Base-by-base conservation (phyloP, 192 early-diverging fungal genomes). In the Coemansia sp. region DNA sequence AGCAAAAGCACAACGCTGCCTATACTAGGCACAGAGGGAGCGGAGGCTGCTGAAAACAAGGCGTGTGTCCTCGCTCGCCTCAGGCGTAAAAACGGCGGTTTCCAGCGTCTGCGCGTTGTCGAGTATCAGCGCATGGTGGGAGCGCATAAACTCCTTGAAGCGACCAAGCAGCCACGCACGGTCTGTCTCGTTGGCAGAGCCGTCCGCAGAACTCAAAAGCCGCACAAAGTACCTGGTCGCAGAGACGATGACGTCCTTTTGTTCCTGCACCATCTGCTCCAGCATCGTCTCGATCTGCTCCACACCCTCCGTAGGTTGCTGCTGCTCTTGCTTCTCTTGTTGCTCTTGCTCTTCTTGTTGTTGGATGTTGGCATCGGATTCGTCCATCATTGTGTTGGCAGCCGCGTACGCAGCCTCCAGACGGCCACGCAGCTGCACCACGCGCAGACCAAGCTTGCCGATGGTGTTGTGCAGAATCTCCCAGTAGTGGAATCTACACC, bases 381-480 rank as follows among this genome's bases (percentile, higher is more conserved):
- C 61, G 37, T 41, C 61, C 11, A 62, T 41, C 54, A 66, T 80
- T 54, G 77, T 76, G 56, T 77, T 76, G 48, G 74, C 77, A 5
- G 77, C 77, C 10, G 37, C 7, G 5, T 59, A 41, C 8, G 79
- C 74, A 13, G 68, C 72, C 42, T 40, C 74, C 47, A 63, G 52
- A 39, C 72, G 81, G 41, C 66, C 54, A 48, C 69, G 67, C 55
- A 83, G 67, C 76, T 83, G 76, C 21, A 59, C 76, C 41, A 92
- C 92, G 71, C 95, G 92, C 60, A 89, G 84, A 45, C 90, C 90
- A 55, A 95, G 89, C 77, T 98, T 98, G 66, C 85, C 85, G 6
- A 96, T 67, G 1, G 94, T 94, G 61, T 91, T 93, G 69, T 86
- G 87, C 66, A 97, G 68, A 47, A 94, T 94, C 74, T 92, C 89